These are phyloP conservation scores for Xylaria sp. DNA, from an alignment of 2,329 filamentous ascomycete species.

Conservation along the genomic window DNA sequence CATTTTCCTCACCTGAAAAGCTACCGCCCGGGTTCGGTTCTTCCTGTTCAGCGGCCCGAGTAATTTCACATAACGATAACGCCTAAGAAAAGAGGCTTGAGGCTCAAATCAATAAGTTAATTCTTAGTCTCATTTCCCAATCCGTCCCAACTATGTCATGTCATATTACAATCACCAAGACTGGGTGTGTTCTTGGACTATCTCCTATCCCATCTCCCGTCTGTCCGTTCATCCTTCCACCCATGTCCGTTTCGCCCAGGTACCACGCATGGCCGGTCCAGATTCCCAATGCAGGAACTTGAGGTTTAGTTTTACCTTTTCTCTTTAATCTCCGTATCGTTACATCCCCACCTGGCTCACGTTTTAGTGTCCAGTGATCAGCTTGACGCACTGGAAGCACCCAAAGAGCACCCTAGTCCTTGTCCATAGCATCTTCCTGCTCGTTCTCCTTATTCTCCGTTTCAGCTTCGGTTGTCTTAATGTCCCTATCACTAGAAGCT, in stretches of 20 bases:
- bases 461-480: conserved; percentile 7
- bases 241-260: conserved; percentile 25
- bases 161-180: conserved; percentile 11
- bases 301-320: neutral
- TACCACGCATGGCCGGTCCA: conserved; percentile 8
- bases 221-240: neutral
- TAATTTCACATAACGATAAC: neutral
- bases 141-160: neutral
- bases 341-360: neutral
- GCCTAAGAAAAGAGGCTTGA: neutral
- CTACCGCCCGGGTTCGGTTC: neutral
- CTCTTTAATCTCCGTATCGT: neutral
- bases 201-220: neutral
- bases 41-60: neutral
- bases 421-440: conserved; percentile 34
- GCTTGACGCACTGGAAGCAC: neutral
- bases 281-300: neutral
- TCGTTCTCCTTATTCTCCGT: conserved; percentile 21
- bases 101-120: neutral
- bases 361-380: neutral
- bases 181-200: conserved; percentile 4
- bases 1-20: neutral
- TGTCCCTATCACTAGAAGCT: conserved; percentile 3
- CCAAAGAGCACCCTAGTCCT: conserved; percentile 22
- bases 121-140: conserved; percentile 5